Percentiles rank a stretch among this genome's conserved stretches.
These are phyloP conservation scores for Stramenopiles sp. DNA, from an alignment of 352 stramenopile species.

Conservation along the genomic window DNA sequence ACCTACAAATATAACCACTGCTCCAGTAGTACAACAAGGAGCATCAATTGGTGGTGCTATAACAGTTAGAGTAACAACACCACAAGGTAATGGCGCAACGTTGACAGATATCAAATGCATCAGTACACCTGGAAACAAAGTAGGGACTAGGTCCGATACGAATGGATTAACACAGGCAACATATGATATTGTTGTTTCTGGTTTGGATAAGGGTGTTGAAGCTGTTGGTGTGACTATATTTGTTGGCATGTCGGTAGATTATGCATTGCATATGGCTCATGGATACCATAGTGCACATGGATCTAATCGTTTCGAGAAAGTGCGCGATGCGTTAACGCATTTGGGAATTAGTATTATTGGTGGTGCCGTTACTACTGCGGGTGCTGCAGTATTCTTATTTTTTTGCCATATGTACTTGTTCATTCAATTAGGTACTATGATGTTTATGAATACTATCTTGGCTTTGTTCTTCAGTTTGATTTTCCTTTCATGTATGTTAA, in stretches of 20 bases:
- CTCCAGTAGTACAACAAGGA: no score
- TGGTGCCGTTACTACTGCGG: neutral
- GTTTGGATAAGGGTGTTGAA: slow-evolving; percentile 15
- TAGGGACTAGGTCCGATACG: no score
- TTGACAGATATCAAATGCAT: no score
- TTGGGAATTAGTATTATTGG: neutral
- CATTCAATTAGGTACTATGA: neutral
- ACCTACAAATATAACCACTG: no score
- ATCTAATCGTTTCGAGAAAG: neutral
- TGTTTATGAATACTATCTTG: no score
- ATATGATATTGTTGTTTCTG: slow-evolving; percentile 10
- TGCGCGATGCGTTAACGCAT: neutral
- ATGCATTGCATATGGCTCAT: slow-evolving; percentile 17
- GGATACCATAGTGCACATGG: slow-evolving; percentile 11
- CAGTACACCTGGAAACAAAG: no score
- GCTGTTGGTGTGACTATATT: slow-evolving; percentile 12
- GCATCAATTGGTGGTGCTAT: no score
- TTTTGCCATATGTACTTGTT: neutral
- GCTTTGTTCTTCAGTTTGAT: no score
- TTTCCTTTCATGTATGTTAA: no score
- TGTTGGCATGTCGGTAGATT: slow-evolving; percentile 17
- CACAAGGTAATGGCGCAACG: no score
- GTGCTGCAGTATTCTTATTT: neutral
- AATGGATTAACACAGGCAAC: no score
- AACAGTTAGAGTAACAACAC: no score